Evolutionary conservation across 257 asterid species (phyloP).

Genomic region (Mentha longifolia): DNA sequence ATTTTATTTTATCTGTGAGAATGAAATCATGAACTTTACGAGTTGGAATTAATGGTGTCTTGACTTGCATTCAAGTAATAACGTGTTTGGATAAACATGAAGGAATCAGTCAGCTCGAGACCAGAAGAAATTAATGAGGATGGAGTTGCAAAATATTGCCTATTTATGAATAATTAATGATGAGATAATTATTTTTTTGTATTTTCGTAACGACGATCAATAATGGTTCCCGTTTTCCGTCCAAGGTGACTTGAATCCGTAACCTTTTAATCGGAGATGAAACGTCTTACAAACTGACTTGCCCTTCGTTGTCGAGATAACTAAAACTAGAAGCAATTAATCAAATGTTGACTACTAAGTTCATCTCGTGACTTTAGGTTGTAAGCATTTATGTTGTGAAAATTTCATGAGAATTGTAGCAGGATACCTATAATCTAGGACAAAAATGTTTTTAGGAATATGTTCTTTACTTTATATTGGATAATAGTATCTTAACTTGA

Average conservation of each 20-base stretch:
- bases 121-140: conserved; percentile 14
- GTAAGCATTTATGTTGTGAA: neutral
- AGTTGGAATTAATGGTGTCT: neutral
- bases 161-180: neutral
- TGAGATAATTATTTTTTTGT: no score
- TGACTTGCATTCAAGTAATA: conserved; percentile 20
- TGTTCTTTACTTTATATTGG: neutral
- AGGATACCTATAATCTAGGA: neutral
- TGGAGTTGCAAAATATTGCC: neutral
- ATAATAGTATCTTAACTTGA: neutral
- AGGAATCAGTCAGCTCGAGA: neutral
- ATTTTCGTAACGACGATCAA: no score
- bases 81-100: conserved; percentile 6
- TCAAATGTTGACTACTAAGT: neutral
- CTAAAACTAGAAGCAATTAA: neutral
- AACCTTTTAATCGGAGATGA: no score
- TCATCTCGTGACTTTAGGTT: neutral
- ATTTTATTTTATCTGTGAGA: no score
- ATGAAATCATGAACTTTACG: neutral
- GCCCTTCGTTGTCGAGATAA: no score
- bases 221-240: no score
- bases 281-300: no score
- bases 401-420: neutral
- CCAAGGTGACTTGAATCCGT: no score
- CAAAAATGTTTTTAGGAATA: neutral